Conservation (phyloP, 2,329 filamentous ascomycete genomes). For the Teratosphaeria destructans region DNA sequence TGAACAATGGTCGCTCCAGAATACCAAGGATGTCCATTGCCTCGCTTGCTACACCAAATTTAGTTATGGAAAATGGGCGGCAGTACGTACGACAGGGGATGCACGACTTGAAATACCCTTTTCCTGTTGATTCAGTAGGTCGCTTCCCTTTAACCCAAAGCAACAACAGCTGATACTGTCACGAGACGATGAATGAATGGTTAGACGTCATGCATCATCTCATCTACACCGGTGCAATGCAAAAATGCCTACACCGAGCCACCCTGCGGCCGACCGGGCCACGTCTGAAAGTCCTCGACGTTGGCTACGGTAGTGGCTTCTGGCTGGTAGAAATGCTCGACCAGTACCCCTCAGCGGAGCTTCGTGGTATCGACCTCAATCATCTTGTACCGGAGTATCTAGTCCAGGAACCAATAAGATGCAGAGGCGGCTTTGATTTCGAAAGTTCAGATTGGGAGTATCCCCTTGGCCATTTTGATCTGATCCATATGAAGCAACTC, state of each 20-base stretch:
- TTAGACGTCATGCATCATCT: slow-evolving; percentile 7
- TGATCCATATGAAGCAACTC: slow-evolving; percentile 74
- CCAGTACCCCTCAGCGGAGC: slow-evolving; percentile 31
- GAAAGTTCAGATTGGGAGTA: slow-evolving; percentile 63
- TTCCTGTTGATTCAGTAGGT: slow-evolving; percentile 1
- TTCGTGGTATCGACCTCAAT: slow-evolving; percentile 18
- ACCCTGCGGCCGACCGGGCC: not conserved
- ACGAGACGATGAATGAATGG: slow-evolving; percentile 5
- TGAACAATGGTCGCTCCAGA: not conserved
- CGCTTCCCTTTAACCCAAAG: not conserved
- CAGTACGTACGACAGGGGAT: not conserved
- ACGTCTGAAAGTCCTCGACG: slow-evolving; percentile 39
- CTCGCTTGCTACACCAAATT: not conserved
- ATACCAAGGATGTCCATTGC: not conserved
- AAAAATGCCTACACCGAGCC: slow-evolving; percentile 1
- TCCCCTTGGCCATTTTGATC: slow-evolving; percentile 60
- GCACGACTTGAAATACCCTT: not conserved
- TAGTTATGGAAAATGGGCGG: not conserved
- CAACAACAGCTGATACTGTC: not conserved
- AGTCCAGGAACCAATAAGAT: not conserved
- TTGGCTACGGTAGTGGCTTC: slow-evolving; percentile 82
- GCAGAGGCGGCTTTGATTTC: slow-evolving; percentile 32
- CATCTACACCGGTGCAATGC: slow-evolving; percentile 1
- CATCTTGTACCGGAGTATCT: not conserved
- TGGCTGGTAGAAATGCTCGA: slow-evolving; percentile 83